phyloP scores from a whole-genome alignment of 2,329 filamentous ascomycete genomes.

The Xylaria sp. region DNA sequence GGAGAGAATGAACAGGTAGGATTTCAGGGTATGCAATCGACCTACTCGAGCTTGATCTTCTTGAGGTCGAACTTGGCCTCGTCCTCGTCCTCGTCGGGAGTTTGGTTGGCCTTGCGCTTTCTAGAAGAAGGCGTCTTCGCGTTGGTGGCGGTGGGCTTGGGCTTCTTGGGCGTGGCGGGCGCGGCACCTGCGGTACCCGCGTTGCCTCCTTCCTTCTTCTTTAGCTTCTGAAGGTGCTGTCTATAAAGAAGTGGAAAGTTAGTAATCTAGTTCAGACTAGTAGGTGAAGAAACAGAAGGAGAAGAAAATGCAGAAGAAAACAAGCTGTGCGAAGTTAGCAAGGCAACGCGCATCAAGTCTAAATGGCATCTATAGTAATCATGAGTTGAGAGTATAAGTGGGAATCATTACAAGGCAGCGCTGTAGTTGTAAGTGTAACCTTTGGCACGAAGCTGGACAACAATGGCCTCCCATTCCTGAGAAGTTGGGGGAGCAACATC shows the following conservation, averaged over 20 bases:
- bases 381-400: neutral
- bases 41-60: conserved; percentile 35
- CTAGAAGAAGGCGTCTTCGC: neutral
- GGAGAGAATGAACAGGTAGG: neutral
- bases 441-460: conserved; percentile 47
- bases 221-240: conserved; percentile 60
- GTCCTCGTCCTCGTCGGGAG: conserved; percentile 20
- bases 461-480: conserved; percentile 49
- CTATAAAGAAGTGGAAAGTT: conserved; percentile 44
- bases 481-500: conserved; percentile 51
- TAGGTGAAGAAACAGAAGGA: conserved; percentile 32
- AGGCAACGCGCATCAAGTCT: conserved; percentile 13
- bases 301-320: neutral
- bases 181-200: neutral
- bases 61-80: conserved; percentile 8
- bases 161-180: neutral
- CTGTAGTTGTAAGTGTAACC: conserved; percentile 54
- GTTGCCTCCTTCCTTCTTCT: conserved; percentile 43
- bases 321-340: conserved; percentile 16
- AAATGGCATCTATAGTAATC: neutral
- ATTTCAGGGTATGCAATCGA: neutral
- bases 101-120: neutral
- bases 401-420: conserved; percentile 53
- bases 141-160: neutral
- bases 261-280: conserved; percentile 14